Conservation (phyloP, 2,329 filamentous ascomycete genomes). For the Moelleriella libera region DNA sequence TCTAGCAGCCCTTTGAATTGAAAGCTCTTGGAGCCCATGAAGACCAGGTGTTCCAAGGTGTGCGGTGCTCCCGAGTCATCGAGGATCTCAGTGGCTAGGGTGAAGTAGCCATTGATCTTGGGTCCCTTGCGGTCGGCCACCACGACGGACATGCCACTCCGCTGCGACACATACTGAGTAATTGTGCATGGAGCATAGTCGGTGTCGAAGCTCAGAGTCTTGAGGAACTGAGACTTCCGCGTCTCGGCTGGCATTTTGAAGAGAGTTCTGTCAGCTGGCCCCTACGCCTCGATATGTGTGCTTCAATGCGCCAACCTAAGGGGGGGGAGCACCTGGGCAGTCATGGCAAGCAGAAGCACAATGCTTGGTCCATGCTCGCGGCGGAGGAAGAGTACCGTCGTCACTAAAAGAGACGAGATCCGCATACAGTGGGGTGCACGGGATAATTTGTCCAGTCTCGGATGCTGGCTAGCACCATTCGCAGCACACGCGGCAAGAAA, state of each 20-base stretch:
- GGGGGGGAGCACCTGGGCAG: no score
- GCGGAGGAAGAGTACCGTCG: neutral
- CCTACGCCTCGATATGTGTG: neutral
- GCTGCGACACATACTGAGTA: slow-evolving; percentile 89
- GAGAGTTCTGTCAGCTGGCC: no score
- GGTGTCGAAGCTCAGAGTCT: slow-evolving; percentile 71
- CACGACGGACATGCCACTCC: slow-evolving; percentile 88
- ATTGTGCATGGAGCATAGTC: slow-evolving; percentile 83
- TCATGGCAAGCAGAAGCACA: no score
- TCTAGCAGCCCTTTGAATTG: slow-evolving; percentile 91
- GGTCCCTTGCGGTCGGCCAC: slow-evolving; percentile 86
- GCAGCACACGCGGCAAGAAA: no score
- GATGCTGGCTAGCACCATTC: no score
- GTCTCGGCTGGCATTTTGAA: slow-evolving; percentile 2
- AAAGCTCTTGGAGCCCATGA: slow-evolving; percentile 88
- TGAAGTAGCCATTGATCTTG: slow-evolving; percentile 92
- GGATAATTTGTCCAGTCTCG: neutral
- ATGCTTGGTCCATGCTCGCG: neutral
- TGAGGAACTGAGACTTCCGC: slow-evolving; percentile 49
- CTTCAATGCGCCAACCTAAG: neutral
- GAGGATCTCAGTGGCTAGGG: slow-evolving; percentile 90
- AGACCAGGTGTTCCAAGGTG: slow-evolving; percentile 69
- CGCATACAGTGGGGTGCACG: neutral
- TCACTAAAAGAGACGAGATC: neutral
- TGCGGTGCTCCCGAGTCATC: slow-evolving; percentile 92